Evolutionary conservation across 2,329 filamentous ascomycete species (phyloP).

Genomic region (Alternaria conjuncta): DNA sequence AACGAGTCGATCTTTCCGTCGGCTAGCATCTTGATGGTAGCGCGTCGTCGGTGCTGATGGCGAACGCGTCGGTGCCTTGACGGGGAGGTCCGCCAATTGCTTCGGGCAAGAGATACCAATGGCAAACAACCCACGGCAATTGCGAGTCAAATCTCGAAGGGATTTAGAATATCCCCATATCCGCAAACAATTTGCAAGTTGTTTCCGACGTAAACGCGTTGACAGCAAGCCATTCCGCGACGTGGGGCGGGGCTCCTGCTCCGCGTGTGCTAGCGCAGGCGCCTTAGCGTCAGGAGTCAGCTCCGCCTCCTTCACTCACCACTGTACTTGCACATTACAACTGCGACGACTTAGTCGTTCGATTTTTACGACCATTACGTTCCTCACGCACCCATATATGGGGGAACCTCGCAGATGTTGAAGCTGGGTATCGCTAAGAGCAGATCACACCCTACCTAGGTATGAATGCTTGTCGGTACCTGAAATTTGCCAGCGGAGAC

Average conservation of each 20-base stretch:
- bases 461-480: too few species aligned
- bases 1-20: conserved; percentile 34
- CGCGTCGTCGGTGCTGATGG: not conserved
- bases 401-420: too few species aligned
- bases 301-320: too few species aligned
- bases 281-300: not conserved
- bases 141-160: not conserved
- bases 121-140: not conserved
- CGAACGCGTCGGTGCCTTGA: not conserved
- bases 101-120: not conserved
- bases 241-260: not conserved
- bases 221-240: not conserved
- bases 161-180: not conserved
- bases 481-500: too few species aligned
- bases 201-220: not conserved
- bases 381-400: too few species aligned
- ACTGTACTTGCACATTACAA: too few species aligned
- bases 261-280: not conserved
- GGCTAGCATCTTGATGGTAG: conserved; percentile 25
- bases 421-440: too few species aligned
- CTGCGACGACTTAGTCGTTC: too few species aligned
- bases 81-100: not conserved
- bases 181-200: not conserved
- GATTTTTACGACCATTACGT: too few species aligned
- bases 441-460: too few species aligned